Base-by-base conservation (phyloP, 2,329 filamentous ascomycete species). In the Trichocomaceae sp. region DNA sequence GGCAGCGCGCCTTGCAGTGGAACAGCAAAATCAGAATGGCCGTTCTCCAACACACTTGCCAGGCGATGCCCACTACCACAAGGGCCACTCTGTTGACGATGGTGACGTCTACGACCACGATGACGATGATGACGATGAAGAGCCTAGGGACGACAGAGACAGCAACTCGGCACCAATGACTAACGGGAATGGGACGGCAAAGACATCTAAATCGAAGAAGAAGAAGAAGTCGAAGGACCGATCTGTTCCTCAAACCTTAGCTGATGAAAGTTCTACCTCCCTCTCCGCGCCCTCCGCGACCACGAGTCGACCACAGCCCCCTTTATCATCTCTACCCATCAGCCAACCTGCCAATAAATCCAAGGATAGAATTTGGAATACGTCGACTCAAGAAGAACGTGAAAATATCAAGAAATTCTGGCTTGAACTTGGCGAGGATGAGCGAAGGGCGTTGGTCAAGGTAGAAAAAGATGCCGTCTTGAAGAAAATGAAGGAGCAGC, bases 401-500 rank as follows among this genome's bases (percentile, higher is more conserved):
- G 90, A 96, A 75, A 87, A 93, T 51, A 99, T 99, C 69, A 96
- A 96, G 74, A 88, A 96, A 63, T 99, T 97, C 73, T 99, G 93
- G 93, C 81, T 99, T 52, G 90, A 90, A 15, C 75, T 99, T 44
- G 90, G 89, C 62, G 93, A 99, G 71, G 89, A 95, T 37, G 91
- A 97, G 70, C 88, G 93, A 63, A 93, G 95, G 69, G 93, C 89
- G 15, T 78, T 99, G 47, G 90, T 99, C 67, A 96, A 96, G 73
- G 92, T 99, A 29, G 93, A 99, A 74, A 99, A 99, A 75, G 92
- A 99, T 72, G 92, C 93, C 7, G 93, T 99, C 0, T 76, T 99
- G 55, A 90, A 89, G 68, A 99, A 99, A 78, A 99, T 99, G 93
- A 99, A 99, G 79, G 93, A 99, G 72, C 93, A 99, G 72, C 93